Percentiles rank a stretch among this genome's conserved stretches.
Conservation (phyloP, 495 filamentous ascomycete species). For the Neurospora sublineolata region DNA sequence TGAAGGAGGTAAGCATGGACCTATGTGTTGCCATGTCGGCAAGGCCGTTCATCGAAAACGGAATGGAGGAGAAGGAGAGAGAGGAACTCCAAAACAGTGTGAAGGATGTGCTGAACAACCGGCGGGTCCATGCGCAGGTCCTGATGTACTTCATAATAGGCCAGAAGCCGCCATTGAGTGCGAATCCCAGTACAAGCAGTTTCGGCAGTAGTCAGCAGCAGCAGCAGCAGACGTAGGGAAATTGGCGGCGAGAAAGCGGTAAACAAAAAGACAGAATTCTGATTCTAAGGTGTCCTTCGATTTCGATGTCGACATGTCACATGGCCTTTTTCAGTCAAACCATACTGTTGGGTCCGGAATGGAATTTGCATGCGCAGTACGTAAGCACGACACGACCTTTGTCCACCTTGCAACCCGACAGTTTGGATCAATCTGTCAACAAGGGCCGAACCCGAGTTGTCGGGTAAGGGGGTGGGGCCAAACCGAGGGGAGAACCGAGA, state of each 20-base stretch:
- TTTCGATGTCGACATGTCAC: neutral
- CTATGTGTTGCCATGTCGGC: constrained; percentile 43
- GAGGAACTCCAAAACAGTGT: constrained; percentile 18
- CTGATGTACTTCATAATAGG: constrained; percentile 33
- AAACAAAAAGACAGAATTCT: neutral
- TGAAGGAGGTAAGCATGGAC: constrained; percentile 40
- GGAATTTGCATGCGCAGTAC: neutral
- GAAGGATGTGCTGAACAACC: constrained; percentile 19
- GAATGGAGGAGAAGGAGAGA: constrained; percentile 28
- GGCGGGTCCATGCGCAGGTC: constrained; percentile 29
- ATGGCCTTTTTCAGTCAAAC: neutral
- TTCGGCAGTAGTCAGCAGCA: neutral
- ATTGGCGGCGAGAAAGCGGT: neutral
- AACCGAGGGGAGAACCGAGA: neutral
- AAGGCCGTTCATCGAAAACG: constrained; percentile 41
- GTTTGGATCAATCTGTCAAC: neutral
- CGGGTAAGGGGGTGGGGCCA: neutral
- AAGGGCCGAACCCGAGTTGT: neutral
- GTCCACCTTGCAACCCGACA: neutral
- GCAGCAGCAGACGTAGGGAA: neutral
- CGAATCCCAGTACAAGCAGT: neutral
- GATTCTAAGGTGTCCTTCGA: neutral
- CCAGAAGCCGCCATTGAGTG: constrained; percentile 25
- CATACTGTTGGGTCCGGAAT: neutral
- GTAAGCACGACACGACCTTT: neutral